phyloP scores from a whole-genome alignment of 2,329 filamentous ascomycete species.

The Rutstroemia sp. region DNA sequence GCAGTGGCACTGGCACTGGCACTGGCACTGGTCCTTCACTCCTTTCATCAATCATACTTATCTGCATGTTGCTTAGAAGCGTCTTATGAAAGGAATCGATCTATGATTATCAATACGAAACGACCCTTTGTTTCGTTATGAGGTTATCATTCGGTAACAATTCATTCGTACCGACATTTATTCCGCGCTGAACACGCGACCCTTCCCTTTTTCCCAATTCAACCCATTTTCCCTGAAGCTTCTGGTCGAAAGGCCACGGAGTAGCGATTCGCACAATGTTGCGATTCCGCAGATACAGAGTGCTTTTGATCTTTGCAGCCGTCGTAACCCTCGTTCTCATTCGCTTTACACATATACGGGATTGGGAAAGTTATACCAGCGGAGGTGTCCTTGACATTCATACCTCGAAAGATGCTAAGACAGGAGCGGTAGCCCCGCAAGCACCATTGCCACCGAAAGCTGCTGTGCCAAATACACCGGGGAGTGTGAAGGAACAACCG shows the following conservation, averaged over 20 bases:
- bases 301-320: conserved; percentile 35
- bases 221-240: not conserved
- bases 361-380: conserved; percentile 13
- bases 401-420: conserved; percentile 4
- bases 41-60: not conserved
- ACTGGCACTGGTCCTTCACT: not conserved
- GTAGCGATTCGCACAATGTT: conserved; percentile 37
- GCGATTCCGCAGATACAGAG: conserved; percentile 53
- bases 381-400: conserved; percentile 5
- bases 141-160: conserved; percentile 1
- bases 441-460: not conserved
- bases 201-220: not conserved
- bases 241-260: conserved; percentile 7
- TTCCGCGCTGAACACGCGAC: conserved; percentile 4
- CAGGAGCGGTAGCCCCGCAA: not conserved
- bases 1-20: too few species aligned
- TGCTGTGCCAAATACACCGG: not conserved
- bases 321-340: conserved; percentile 15
- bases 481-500: not conserved
- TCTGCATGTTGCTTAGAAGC: not conserved
- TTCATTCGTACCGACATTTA: not conserved
- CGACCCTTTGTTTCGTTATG: not conserved
- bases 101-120: not conserved
- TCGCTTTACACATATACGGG: conserved; percentile 13
- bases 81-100: not conserved